A percentile compares a stretch with the other conserved stretches of the same genome.
These are phyloP conservation scores for Pseudozyma tsukubaensis DNA, from an alignment of 1,284 basidiomycete species.

Conservation along the genomic window DNA sequence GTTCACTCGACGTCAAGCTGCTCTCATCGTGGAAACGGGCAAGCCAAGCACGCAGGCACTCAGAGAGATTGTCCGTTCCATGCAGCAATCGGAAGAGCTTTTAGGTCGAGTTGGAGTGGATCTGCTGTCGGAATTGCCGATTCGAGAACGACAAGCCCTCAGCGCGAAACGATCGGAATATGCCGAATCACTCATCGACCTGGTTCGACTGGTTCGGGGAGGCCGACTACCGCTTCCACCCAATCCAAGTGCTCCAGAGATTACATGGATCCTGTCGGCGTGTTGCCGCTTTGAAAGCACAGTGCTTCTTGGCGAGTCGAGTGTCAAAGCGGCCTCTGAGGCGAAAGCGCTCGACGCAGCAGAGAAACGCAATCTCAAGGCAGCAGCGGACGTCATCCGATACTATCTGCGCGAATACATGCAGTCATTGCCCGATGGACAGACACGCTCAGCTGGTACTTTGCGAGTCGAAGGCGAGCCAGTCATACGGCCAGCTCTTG, in stretches of 20 bases:
- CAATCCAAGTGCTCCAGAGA: conserved; percentile 19
- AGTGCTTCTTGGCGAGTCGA: conserved; percentile 10
- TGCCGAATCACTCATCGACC: conserved; percentile 24
- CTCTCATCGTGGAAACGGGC: conserved; percentile 19
- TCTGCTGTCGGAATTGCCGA: conserved; percentile 16
- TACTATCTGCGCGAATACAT: conserved; percentile 40
- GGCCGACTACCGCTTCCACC: conserved; percentile 29
- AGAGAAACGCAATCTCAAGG: conserved; percentile 13
- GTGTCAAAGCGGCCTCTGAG: background rate
- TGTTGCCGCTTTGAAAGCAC: conserved; percentile 41
- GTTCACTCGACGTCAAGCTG: conserved; percentile 20
- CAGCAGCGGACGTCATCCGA: conserved; percentile 25
- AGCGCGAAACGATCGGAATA: conserved; percentile 29
- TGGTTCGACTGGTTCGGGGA: conserved; percentile 28
- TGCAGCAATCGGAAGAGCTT: conserved; percentile 21
- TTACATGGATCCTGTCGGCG: conserved; percentile 43
- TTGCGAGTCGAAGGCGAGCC: conserved; percentile 13
- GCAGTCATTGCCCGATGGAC: conserved; percentile 25
- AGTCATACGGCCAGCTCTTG: conserved; percentile 27
- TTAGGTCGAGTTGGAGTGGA: conserved; percentile 20
- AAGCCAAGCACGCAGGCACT: conserved; percentile 38
- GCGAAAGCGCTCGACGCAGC: background rate
- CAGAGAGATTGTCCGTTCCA: conserved; percentile 21
- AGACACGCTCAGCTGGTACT: conserved; percentile 15
- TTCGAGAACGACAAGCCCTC: conserved; percentile 16